Base-by-base conservation (phyloP, 257 asterid species). In the Handroanthus guayacan region DNA sequence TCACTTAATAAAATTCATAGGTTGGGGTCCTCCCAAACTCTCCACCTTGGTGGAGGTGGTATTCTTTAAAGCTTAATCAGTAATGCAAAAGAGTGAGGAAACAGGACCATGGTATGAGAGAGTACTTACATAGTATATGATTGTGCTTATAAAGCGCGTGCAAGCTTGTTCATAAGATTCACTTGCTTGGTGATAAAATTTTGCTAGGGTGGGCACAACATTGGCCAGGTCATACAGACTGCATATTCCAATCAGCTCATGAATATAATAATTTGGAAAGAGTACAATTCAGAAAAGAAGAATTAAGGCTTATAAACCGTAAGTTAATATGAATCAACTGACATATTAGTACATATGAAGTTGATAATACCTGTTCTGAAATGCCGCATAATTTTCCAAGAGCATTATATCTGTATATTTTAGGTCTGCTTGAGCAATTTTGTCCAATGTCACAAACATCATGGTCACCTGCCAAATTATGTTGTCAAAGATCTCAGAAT, bases 111-210 rank as follows among this genome's bases (percentile, higher is more conserved):
- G 57, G 61, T 38, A 71, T 18, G 72, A 75, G 60, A 54, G 69
- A 76, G 25, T 38, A 84, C 97, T 87, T 81, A 95, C 99, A 20
- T 78, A 86, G 81, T 90, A 90, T 84, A 95, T 95, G 85, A 95
- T 87, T 58, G 90, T 80, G 84, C 89, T 95, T 85, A 93, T 93
- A 80, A 81, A 90, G 76, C 97, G 97, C 5, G 90, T 75, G 81
- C 97, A 95, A 75, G 99, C 92, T 80, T 87, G 96, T 78, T 95
- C 99, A 78, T 95, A 93, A 72, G 97, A 72, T 86, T 95, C 99
- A 72, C 98, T 93, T 63, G 99, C 99, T 89, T 95, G 97, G 85
- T 95, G 98, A 82, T 95, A 95, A 72, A 95, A 95, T 81, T 93
- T 95, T 41, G 98, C 99, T 77, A 93, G 87, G 62, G 92, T 91